phyloP scores from a whole-genome alignment of 192 early-diverging fungal genomes.

The Linnemannia exigua region DNA sequence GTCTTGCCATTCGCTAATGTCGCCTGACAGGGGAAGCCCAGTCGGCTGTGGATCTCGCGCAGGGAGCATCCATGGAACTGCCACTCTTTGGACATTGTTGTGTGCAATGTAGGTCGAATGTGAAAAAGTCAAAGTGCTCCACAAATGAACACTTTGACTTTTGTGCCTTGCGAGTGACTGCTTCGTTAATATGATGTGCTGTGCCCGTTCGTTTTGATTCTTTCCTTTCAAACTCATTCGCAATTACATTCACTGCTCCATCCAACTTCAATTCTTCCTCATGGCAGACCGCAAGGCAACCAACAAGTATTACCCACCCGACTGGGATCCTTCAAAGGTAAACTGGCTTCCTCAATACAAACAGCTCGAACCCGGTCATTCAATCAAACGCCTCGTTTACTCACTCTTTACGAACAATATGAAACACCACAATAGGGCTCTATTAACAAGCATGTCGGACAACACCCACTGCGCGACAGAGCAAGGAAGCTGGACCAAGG shows the following conservation, averaged over 20 bases:
- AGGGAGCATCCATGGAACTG: conserved; percentile 29
- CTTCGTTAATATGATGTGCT: background rate
- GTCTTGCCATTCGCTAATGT: conserved; percentile 33
- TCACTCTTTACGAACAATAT: background rate
- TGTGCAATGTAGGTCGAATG: background rate
- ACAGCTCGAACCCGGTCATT: background rate
- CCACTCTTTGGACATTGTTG: conserved; percentile 35
- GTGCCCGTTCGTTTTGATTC: background rate
- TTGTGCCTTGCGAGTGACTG: background rate
- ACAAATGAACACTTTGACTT: background rate
- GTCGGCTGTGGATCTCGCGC: conserved; percentile 22
- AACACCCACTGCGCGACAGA: conserved; percentile 89
- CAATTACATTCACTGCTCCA: conserved; percentile 2
- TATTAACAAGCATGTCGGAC: conserved; percentile 88
- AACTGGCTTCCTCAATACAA: background rate
- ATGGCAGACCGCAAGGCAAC: conserved; percentile 65
- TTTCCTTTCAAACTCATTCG: background rate
- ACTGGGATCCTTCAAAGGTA: conserved; percentile 93
- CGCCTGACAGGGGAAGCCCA: conserved; percentile 23
- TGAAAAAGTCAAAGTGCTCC: background rate
- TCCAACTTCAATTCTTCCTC: background rate
- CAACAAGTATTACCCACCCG: conserved; percentile 91
- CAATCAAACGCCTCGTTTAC: no score
- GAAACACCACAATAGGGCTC: conserved; percentile 81
- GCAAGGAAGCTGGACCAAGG: conserved; percentile 93